Base-by-base conservation (phyloP, 805 yeast species). In the Zygotorulaspora florentina region DNA sequence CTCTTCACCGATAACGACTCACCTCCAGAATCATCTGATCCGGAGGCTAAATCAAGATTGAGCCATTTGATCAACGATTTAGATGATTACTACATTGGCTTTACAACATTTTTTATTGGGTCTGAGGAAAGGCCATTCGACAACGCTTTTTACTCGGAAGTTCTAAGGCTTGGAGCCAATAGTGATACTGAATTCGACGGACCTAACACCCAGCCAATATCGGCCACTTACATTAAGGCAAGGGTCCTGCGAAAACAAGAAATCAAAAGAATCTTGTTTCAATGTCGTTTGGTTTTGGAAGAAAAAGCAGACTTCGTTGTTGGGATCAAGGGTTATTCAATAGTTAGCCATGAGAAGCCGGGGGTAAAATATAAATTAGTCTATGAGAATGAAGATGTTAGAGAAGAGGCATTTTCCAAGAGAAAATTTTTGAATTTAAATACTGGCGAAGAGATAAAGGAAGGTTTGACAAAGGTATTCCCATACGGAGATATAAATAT, bases 1-100 rank as follows among this genome's bases (percentile, higher is more conserved):
- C 67, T 88, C 58, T 78, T 89, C 57, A 87, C 96, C 0, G 85
- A 83, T 59, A 80, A 83, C 59, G 93, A 85, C 53, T 65, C 65
- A 38, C 97, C 96, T 0, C 75, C 67, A 51, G 70, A 71, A 43
- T 67, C 68, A 7, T 55, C 68, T 7, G 69, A 73, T 12, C 46
- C 56, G 2, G 68, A 60, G 6, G 66, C 71, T 3, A 74, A 74
- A 54, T 70, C 69, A 38, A 67, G 77, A 5, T 67, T 87, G 18
- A 74, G 82, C 52, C 76, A 76, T 15, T 69, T 81, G 4, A 72
- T 84, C 11, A 73, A 74, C 33, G 93, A 85, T 61, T 72, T 81
- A 45, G 76, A 77, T 45, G 78, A 79, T 42, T 68, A 72, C 13
- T 67, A 64, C 34, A 79, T 84, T 29, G 68, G 66, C 13, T 73